A percentile compares a stretch with the other conserved stretches of the same genome.
Conservation (phyloP, 352 stramenopile species). For the Pelagophyceae sp. region DNA sequence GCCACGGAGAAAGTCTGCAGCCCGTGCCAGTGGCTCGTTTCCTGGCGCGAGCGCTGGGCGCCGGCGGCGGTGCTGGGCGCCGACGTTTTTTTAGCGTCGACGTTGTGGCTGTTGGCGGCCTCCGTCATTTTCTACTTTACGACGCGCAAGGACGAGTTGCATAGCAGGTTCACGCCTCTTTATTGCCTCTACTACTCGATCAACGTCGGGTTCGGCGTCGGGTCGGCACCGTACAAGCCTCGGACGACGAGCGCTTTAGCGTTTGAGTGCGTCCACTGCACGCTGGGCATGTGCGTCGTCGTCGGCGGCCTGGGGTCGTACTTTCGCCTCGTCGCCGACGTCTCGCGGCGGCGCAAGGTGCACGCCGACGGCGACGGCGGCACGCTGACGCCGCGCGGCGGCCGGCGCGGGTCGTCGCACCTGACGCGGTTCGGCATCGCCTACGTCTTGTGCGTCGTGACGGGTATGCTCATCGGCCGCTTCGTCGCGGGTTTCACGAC, state of each 20-base stretch:
- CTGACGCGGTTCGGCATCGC: neutral
- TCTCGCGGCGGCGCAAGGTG: neutral
- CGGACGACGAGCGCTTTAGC: too few species aligned
- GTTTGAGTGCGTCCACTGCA: neutral
- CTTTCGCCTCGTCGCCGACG: neutral
- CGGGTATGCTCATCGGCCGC: neutral
- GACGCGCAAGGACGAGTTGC: too few species aligned
- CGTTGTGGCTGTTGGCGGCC: too few species aligned
- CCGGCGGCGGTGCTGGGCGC: too few species aligned
- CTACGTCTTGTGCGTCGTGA: neutral
- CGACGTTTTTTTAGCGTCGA: too few species aligned
- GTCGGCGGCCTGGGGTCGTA: neutral
- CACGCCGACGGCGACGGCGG: neutral
- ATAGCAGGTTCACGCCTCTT: too few species aligned
- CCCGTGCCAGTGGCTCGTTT: too few species aligned
- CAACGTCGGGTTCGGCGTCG: neutral
- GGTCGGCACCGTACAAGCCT: neutral
- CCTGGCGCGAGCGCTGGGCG: too few species aligned
- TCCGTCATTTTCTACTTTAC: too few species aligned
- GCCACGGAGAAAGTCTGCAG: too few species aligned
- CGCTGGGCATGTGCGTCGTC: neutral
- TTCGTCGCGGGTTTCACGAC: neutral
- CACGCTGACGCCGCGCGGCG: too few species aligned
- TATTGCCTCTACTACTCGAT: conserved; percentile 4
- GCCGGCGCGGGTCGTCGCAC: neutral